Percentiles rank a stretch among this genome's conserved stretches.
Evolutionary conservation across 129 eudicot genomes (phyloP).

Genomic region (Escallonia rubra): DNA sequence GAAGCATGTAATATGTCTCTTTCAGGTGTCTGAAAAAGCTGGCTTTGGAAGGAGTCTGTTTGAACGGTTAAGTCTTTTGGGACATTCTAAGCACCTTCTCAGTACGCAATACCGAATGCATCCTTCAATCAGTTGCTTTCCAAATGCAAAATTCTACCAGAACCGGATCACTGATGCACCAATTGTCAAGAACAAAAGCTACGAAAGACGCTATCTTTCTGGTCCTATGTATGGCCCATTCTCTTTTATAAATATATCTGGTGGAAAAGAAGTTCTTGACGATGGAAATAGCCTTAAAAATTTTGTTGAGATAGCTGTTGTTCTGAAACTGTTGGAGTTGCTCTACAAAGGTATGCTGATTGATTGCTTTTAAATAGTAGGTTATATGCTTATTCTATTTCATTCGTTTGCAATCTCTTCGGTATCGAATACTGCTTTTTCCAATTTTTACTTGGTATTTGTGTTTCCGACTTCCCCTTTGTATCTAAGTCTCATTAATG

Average conservation of each 20-base stretch:
- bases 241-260: conserved; percentile 21
- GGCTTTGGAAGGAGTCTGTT: conserved; percentile 30
- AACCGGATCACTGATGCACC: conserved; percentile 25
- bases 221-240: conserved; percentile 25
- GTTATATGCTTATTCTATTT: no score
- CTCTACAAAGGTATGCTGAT: conserved; percentile 47
- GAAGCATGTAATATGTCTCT: background rate
- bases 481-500: background rate
- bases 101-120: conserved; percentile 38
- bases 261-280: conserved; percentile 48
- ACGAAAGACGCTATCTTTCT: conserved; percentile 12
- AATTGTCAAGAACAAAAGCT: conserved; percentile 10
- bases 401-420: no score
- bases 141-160: conserved; percentile 23
- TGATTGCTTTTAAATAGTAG: no score
- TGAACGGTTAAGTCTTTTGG: conserved; percentile 19
- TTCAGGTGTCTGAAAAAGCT: conserved; percentile 15
- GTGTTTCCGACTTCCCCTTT: no score
- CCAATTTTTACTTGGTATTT: no score
- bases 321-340: conserved; percentile 34
- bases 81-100: conserved; percentile 23
- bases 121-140: conserved; percentile 29
- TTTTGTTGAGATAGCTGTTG: conserved; percentile 50
- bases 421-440: no score
- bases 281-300: conserved; percentile 37